Conservation (phyloP, 2,329 filamentous ascomycete species). For the Ophiocordyceps camponoti-rufipedis region DNA sequence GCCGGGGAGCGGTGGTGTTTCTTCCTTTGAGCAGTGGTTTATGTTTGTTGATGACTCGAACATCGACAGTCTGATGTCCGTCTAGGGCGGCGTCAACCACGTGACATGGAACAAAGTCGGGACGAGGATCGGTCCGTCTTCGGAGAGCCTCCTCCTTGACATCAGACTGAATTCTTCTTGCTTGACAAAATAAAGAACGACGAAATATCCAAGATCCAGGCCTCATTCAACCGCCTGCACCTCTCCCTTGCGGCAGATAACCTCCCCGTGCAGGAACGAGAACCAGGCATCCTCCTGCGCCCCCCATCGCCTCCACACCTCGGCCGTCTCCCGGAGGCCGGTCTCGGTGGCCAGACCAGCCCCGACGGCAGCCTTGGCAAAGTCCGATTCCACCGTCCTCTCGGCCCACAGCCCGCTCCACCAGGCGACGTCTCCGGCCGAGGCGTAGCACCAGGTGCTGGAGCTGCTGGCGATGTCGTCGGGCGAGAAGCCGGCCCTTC, state of each 20-base stretch:
- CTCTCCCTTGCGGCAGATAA: slow-evolving; percentile 4
- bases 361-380: slow-evolving; percentile 4
- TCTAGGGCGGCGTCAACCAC: background rate
- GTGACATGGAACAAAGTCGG: background rate
- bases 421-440: slow-evolving; percentile 5
- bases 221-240: background rate
- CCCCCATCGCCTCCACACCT: slow-evolving; percentile 3
- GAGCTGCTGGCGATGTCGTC: slow-evolving; percentile 4
- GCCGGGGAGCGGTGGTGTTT: no score
- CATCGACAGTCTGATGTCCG: no score
- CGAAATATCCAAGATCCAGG: no score
- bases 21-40: no score
- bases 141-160: background rate
- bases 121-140: background rate
- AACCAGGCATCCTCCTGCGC: slow-evolving; percentile 5
- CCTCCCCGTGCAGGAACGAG: slow-evolving; percentile 3
- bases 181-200: no score
- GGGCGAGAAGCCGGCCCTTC: slow-evolving; percentile 5
- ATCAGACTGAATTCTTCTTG: no score
- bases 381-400: slow-evolving; percentile 5
- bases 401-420: slow-evolving; percentile 7
- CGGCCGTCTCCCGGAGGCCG: slow-evolving; percentile 4
- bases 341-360: slow-evolving; percentile 5
- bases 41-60: no score
- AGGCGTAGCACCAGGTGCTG: slow-evolving; percentile 8